A percentile compares a stretch with the other conserved stretches of the same genome.
phyloP scores from a whole-genome alignment of 78 protist genomes.

The Dictyostelium purpureum region DNA sequence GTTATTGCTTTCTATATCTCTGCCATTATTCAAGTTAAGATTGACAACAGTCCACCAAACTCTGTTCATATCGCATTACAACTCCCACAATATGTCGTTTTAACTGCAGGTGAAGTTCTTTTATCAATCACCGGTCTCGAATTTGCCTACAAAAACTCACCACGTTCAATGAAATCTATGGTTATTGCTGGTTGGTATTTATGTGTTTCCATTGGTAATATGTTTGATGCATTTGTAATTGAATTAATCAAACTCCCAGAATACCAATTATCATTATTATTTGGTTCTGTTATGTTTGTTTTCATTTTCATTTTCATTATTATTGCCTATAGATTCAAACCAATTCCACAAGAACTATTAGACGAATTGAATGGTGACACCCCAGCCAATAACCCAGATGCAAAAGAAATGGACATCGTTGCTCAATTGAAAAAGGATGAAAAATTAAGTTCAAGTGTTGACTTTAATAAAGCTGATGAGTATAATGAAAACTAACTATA shows the following conservation, averaged over 20 bases:
- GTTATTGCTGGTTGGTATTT: constrained; percentile 69
- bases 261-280: not conserved
- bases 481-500: no score
- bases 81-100: constrained; percentile 71
- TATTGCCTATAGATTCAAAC: not conserved
- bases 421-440: no score
- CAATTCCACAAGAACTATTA: not conserved
- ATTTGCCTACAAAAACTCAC: constrained; percentile 87
- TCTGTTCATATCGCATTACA: constrained; percentile 8
- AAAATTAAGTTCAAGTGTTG: no score
- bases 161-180: constrained; percentile 84
- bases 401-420: no score
- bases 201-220: constrained; percentile 79
- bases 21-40: constrained; percentile 62
- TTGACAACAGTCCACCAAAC: constrained; percentile 24
- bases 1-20: constrained; percentile 85
- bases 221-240: constrained; percentile 80
- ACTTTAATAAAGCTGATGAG: no score
- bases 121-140: constrained; percentile 86
- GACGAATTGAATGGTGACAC: constrained; percentile 1
- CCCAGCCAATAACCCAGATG: no score
- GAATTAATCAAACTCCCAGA: not conserved
- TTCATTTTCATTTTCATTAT: not conserved
- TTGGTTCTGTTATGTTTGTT: not conserved
- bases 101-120: constrained; percentile 82